Evolutionary conservation across 78 protist genomes (phyloP), one percentile per base, ranked within the genome.

Genomic region (Trichosphaerium sp.): DNA sequence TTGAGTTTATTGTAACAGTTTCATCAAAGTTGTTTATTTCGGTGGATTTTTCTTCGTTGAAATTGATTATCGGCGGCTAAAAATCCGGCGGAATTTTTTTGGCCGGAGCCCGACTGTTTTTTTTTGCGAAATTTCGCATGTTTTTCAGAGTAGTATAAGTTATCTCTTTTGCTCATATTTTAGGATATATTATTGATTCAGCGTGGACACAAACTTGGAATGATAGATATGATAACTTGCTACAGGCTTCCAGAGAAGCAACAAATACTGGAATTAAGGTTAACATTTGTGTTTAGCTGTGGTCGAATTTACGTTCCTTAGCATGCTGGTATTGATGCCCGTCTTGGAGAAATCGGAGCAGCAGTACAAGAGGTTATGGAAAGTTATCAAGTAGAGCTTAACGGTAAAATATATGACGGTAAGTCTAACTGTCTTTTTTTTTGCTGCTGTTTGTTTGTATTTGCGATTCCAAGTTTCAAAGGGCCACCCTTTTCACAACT

Each of bases 251-350:
- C 21, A 34, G 65, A 40, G 98, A 88, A 14, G 98, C 99, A 4
- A 94, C 98, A 34, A 81, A 90, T 75, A 69, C 92, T 26, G 98
- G 98, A 31, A 74, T 89, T 59, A 25, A 65, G 51, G n/a, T n/a
- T 37, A 14, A 12, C 29, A 31, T 29, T 28, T 37, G n/a, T n/a
- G n/a, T 26, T 57, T 47, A 21, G 21, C 21, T 47, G 21, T 21
- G 21, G 21, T n/a, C 63, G 29, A 18, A 14, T 21, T 15, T 21
- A 55, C 21, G 65, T 55, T 12, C n/a, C n/a, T n/a, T n/a, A n/a
- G n/a, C n/a, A n/a, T n/a, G 69, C 81, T 1, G 99, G 99, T 41
- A 87, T 94, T 28, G 99, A 96, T 67, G 98, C 55, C 48, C 62
- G 98, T 14, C 75, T 96, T 18, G 28, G 89, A 28, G 99, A 94